Evolutionary conservation across 2,329 filamentous ascomycete species (phyloP).

Genomic region (Colletotrichum musae): DNA sequence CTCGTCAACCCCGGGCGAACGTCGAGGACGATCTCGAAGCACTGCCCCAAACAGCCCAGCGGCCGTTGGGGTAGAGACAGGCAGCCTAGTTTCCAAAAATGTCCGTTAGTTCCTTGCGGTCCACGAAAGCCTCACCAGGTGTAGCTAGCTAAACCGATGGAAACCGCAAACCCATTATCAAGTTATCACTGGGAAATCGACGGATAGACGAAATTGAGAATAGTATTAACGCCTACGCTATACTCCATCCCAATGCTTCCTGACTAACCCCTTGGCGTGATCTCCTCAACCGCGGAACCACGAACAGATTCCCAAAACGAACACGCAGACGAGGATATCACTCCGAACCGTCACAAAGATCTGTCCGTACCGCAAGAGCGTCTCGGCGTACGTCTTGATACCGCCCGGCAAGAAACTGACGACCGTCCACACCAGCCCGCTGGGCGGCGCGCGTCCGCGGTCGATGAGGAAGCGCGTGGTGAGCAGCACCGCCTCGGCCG

Average conservation of each 20-base stretch:
- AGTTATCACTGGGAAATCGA: not conserved
- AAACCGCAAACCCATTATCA: no score
- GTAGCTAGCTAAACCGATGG: not conserved
- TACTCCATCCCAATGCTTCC: not conserved
- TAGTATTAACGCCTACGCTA: conserved; percentile 1
- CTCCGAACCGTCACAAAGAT: conserved; percentile 80
- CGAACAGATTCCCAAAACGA: conserved; percentile 75
- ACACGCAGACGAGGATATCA: conserved; percentile 83
- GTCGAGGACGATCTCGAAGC: not conserved
- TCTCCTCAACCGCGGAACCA: conserved; percentile 55
- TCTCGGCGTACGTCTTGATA: conserved; percentile 72
- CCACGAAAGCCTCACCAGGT: not conserved
- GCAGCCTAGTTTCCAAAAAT: not conserved
- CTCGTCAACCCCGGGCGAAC: not conserved
- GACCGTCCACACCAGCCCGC: conserved; percentile 75
- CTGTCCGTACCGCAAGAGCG: conserved; percentile 75
- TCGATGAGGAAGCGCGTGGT: conserved; percentile 80
- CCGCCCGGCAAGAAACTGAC: conserved; percentile 77
- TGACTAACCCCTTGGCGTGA: not conserved
- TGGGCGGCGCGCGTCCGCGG: conserved; percentile 68
- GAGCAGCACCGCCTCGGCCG: conserved; percentile 80
- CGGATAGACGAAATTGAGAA: not conserved
- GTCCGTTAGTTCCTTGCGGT: no score
- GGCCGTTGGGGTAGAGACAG: not conserved
- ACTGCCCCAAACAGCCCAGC: not conserved